These are phyloP conservation scores for Brasenia schreberi DNA, from an alignment of 164 flowering plant genomes.

Conservation along the genomic window DNA sequence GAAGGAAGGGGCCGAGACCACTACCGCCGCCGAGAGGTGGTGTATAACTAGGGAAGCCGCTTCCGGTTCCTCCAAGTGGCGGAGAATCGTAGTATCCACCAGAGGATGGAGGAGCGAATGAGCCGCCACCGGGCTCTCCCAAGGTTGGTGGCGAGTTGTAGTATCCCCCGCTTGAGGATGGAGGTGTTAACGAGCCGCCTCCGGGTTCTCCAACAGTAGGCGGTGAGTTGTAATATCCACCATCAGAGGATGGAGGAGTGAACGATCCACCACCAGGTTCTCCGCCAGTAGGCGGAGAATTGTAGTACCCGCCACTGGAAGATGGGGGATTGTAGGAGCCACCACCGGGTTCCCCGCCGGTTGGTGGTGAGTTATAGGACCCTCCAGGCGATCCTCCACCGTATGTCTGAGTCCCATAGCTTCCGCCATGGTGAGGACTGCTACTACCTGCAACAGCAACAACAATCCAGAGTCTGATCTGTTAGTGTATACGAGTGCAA, in stretches of 20 bases:
- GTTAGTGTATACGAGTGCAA: background rate
- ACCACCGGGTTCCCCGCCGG: background rate
- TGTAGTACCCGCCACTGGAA: background rate
- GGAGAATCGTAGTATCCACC: too few relatives aligned
- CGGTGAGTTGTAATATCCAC: background rate
- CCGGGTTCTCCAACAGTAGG: background rate
- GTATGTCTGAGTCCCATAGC: constrained; percentile 1
- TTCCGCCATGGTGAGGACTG: background rate
- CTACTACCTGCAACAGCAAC: background rate
- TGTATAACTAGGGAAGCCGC: too few relatives aligned
- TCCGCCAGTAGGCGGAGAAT: background rate
- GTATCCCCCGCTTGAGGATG: background rate
- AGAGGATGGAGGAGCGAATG: too few relatives aligned
- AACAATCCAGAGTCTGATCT: background rate
- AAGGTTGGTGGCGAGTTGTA: background rate
- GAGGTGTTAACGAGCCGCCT: background rate
- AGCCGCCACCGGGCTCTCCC: background rate
- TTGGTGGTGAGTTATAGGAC: constrained; percentile 19
- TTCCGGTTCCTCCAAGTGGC: too few relatives aligned
- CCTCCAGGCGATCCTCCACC: constrained; percentile 9
- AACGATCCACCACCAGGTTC: background rate
- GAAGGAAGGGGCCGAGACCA: too few relatives aligned
- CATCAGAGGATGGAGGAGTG: background rate
- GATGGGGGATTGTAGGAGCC: background rate
- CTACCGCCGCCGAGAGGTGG: too few relatives aligned